Evolutionary conservation across 73 alveolate species (phyloP).

Genomic region (Symbiodinium natans): DNA sequence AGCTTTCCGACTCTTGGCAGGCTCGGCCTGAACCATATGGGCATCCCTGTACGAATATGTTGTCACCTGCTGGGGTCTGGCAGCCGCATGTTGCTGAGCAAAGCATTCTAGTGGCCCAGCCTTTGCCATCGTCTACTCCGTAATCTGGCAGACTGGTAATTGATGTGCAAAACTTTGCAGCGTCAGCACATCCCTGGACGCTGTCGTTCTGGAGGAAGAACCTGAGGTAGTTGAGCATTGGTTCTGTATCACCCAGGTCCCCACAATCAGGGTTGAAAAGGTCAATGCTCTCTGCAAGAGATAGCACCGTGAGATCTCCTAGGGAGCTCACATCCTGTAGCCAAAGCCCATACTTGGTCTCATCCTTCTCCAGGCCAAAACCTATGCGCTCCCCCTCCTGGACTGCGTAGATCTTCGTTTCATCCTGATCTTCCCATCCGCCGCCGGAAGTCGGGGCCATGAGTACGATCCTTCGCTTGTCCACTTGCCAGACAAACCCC

Average conservation of each 20-base stretch:
- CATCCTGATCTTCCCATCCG: conserved; percentile 63
- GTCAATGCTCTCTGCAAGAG: conserved; percentile 29
- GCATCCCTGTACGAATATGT: conserved; percentile 29
- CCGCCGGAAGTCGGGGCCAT: conserved; percentile 36
- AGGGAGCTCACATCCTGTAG: not conserved
- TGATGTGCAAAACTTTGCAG: not conserved
- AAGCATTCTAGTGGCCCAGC: conserved; percentile 59
- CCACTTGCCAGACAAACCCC: conserved; percentile 34
- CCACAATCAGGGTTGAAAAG: conserved; percentile 30
- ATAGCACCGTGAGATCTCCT: not conserved
- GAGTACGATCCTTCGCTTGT: conserved; percentile 47
- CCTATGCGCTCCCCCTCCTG: conserved; percentile 49
- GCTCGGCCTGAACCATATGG: conserved; percentile 52
- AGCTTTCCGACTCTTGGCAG: not conserved
- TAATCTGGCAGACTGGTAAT: conserved; percentile 29
- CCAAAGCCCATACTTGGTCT: conserved; percentile 31
- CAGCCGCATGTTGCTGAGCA: conserved; percentile 66
- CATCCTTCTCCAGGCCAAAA: not conserved
- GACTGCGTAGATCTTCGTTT: conserved; percentile 6
- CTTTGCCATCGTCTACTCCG: conserved; percentile 51
- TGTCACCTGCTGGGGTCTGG: conserved; percentile 26
- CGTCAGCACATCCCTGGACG: conserved; percentile 46
- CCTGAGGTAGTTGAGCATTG: conserved; percentile 46
- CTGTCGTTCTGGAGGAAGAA: conserved; percentile 33
- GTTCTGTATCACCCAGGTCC: conserved; percentile 21